Percentiles rank a stretch among this genome's conserved stretches.
Evolutionary conservation across 345 rosid species (phyloP).

Genomic region (Brassica nigra): DNA sequence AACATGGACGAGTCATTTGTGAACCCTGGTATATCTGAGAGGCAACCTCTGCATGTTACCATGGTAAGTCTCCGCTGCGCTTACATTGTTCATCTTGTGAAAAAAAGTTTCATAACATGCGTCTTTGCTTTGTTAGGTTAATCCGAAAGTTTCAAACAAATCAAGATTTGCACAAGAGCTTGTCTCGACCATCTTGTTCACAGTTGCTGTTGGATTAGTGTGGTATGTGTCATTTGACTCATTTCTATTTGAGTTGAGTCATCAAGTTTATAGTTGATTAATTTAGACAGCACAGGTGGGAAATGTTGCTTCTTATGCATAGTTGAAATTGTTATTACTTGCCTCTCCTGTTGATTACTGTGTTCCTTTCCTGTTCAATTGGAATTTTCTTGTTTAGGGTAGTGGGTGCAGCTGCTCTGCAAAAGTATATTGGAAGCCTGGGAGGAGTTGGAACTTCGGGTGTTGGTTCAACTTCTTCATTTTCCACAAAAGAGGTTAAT

Average conservation of each 20-base stretch:
- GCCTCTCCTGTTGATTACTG: slow-evolving; percentile 17
- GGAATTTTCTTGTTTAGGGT: slow-evolving; percentile 54
- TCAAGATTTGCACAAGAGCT: slow-evolving; percentile 91
- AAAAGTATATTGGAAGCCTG: slow-evolving; percentile 86
- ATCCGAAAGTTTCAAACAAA: slow-evolving; percentile 77
- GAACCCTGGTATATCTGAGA: slow-evolving; percentile 87
- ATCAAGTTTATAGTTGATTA: not conserved
- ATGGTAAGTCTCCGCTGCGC: slow-evolving; percentile 55
- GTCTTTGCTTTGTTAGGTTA: slow-evolving; percentile 58
- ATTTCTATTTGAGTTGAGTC: slow-evolving; percentile 2
- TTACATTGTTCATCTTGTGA: not conserved
- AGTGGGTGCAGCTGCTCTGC: slow-evolving; percentile 95
- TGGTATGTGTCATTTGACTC: slow-evolving; percentile 61
- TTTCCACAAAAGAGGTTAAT: slow-evolving; percentile 81
- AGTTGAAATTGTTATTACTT: slow-evolving; percentile 10
- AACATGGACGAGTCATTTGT: slow-evolving; percentile 65
- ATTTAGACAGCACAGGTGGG: slow-evolving; percentile 1
- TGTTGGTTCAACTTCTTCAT: slow-evolving; percentile 95
- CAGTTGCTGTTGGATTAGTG: slow-evolving; percentile 77
- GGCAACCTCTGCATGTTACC: slow-evolving; percentile 91
- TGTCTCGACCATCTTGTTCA: slow-evolving; percentile 83
- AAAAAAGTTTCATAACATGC: not conserved
- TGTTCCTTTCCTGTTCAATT: slow-evolving; percentile 20
- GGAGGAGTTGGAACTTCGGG: slow-evolving; percentile 98
- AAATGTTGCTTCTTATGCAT: slow-evolving; percentile 2